Base-by-base conservation (phyloP, 73 alveolate species). In the Paramecium tetraurelia region DNA sequence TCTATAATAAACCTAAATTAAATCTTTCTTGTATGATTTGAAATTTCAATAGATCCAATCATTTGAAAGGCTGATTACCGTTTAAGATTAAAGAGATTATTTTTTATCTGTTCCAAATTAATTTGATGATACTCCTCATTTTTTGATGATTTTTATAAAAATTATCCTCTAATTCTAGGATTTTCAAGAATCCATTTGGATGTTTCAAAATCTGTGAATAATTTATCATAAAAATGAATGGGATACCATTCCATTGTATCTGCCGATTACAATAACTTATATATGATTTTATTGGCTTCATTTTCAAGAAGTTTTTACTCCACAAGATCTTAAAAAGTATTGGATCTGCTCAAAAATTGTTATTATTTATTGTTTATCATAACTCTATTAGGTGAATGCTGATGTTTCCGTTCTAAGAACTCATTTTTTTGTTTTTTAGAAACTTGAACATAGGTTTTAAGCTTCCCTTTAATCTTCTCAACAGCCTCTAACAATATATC, bases 131-230 rank as follows among this genome's bases (percentile, higher is more conserved):
- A 31, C 4, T 48, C 20, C 2, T 41, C 75, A 21, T 24, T 18
- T n/a, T 72, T 43, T 4, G 33, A 18, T 6, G 48, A 21, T 24
- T 46, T 80, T 3, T 80, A 5, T 44, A 46, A 22, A 24, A 21
- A 44, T 80, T 80, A 80, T 31, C 46, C 75, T 35, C 46, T 80
- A 16, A 80, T 18, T 22, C 53, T 40, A 10, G 90, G 90, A 48
- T 48, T 40, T 12, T 80, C 75, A 11, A 80, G 44, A 2, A 22
- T 22, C 70, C 72, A 80, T 80, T 22, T 22, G 0, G 46, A 48
- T 21, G 90, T 40, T 41, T 48, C 46, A 11, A 24, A 80, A 80
- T 80, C 90, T 80, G 70, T 80, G 21, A 80, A 80, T 80, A 80
- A 24, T 80, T 80, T 44, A 43, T 33, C 70, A 80, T 80, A 80